Conservation (phyloP, 2,329 filamentous ascomycete genomes). For the Phoma herbarum region DNA sequence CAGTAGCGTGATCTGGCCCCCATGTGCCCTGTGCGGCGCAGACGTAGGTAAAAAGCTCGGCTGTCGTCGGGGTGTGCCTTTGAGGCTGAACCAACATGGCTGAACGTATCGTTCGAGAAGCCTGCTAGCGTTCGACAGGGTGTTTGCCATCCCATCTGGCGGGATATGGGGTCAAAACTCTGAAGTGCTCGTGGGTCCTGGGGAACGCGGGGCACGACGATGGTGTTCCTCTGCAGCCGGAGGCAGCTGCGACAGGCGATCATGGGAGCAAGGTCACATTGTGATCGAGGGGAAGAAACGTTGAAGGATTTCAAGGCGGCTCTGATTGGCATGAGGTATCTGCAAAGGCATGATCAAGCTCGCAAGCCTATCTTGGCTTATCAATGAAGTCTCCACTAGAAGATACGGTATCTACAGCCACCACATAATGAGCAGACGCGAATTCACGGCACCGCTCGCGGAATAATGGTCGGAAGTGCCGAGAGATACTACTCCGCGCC, state of each 20-base stretch:
- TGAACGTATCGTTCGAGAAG: slow-evolving; percentile 15
- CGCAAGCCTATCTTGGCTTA: slow-evolving; percentile 15
- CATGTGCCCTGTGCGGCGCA: not conserved
- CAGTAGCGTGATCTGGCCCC: slow-evolving; percentile 1
- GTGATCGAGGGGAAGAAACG: slow-evolving; percentile 1
- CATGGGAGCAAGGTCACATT: not conserved
- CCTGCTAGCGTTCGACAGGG: slow-evolving; percentile 10
- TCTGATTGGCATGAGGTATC: slow-evolving; percentile 4
- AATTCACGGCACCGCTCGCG: slow-evolving; percentile 7
- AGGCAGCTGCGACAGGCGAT: slow-evolving; percentile 2
- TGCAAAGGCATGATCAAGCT: slow-evolving; percentile 9
- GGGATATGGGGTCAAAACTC: slow-evolving; percentile 12
- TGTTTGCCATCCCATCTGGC: slow-evolving; percentile 1
- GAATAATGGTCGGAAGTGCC: not conserved
- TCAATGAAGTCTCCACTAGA: slow-evolving; percentile 2
- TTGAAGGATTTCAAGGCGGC: slow-evolving; percentile 2
- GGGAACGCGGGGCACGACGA: slow-evolving; percentile 16
- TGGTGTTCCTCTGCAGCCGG: not conserved
- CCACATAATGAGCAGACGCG: not conserved
- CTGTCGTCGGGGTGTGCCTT: slow-evolving; percentile 7
- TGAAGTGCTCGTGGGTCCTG: slow-evolving; percentile 9
- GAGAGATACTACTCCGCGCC: slow-evolving; percentile 7
- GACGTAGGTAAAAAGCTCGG: slow-evolving; percentile 5
- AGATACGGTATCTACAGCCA: slow-evolving; percentile 14
- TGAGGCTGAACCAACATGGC: slow-evolving; percentile 19